Evolutionary conservation across 164 flowering plant species (phyloP), one percentile per base, ranked within the genome.

Genomic region (Piper longum): DNA sequence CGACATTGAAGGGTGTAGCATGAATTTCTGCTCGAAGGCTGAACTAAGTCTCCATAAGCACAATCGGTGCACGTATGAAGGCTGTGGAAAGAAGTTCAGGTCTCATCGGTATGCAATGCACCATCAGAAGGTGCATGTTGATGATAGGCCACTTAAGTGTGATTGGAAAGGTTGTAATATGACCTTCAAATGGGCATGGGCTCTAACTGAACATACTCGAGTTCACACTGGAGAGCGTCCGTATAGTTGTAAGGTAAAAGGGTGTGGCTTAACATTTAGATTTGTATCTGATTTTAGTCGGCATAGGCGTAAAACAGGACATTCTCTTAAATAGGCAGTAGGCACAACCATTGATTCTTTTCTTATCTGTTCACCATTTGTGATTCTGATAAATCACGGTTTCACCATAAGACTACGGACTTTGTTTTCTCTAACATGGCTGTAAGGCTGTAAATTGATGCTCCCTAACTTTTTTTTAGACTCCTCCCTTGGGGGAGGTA

Each of bases 131-230:
- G 98, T 90, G 4, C 97, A 93, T 60, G 79, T 67, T 1, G 88
- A 93, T 26, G 93, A 88, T 4, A 78, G 95, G 70, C 97, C 96
- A 16, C 79, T 90, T 54, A 88, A 87, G 80, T 93, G 99, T 69
- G 72, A 89, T 0, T 88, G 95, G 97, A 67, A 83, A 56, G 99
- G 96, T 41, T 93, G 99, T 71, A 70, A 70, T 13, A 88, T 85
- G 95, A 74, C 96, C 1, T 93, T 93, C 78, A 93, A 93, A 77
- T 93, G 96, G 97, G 86, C 90, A 4, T 93, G 97, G 97, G 99
- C 99, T 3, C 74, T 92, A 70, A 90, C 91, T 1, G 97, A 93
- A 75, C 97, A 90, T 67, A 43, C 85, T 39, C 74, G 97, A 8
- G 80, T 87, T 63, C 99, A 93, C 72, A 93, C 96, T 0, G 95